A percentile compares a stretch with the other conserved stretches of the same genome.
Evolutionary conservation across 2,329 filamentous ascomycete species (phyloP).

Genomic region (Trichoderma sp.): DNA sequence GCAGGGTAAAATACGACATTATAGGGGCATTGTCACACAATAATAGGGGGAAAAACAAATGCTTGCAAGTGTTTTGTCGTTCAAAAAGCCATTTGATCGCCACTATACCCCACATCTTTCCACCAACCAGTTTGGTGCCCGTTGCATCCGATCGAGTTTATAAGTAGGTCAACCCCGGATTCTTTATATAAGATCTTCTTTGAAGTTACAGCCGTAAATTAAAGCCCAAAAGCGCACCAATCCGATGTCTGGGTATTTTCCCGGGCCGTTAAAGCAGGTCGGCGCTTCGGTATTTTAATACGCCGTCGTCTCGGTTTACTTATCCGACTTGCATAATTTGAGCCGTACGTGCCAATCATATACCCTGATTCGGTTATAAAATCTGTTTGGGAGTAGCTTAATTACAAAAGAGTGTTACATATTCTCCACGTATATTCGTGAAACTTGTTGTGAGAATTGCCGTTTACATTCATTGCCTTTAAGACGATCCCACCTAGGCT

Average conservation of each 20-base stretch:
- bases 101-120: not conserved
- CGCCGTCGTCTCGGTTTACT: not conserved
- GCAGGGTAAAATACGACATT: not conserved
- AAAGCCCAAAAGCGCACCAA: conserved; percentile 12
- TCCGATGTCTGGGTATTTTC: conserved; percentile 1
- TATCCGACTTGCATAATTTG: not conserved
- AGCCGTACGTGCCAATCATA: not conserved
- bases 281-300: conserved; percentile 1
- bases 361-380: not conserved
- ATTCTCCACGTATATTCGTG: not conserved
- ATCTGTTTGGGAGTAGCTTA: not conserved
- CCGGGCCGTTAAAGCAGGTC: not conserved
- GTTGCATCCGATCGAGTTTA: not conserved
- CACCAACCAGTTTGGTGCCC: conserved; percentile 3
- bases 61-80: not conserved
- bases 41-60: not conserved
- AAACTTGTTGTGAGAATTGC: not conserved
- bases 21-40: not conserved
- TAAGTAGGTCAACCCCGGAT: not conserved
- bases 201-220: not conserved
- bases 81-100: not conserved
- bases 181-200: not conserved
- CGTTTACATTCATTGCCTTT: not conserved
- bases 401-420: not conserved
- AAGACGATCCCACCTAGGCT: not conserved